A percentile compares a stretch with the other conserved stretches of the same genome.
phyloP scores from a whole-genome alignment of 1,284 basidiomycete genomes.

The Ceratorhiza oryzae-sativae region DNA sequence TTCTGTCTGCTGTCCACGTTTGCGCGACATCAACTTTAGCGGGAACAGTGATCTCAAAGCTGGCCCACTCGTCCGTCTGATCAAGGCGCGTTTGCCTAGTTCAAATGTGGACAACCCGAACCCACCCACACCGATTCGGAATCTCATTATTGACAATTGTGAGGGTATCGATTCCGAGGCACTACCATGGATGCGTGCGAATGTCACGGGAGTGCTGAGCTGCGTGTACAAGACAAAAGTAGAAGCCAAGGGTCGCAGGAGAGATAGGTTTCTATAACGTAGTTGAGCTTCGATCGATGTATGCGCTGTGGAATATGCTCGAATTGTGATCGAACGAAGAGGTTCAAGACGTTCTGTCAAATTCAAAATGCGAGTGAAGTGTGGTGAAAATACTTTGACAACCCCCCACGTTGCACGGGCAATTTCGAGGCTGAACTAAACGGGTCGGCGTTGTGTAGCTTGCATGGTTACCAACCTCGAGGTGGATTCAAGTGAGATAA shows the following conservation, averaged over 20 bases:
- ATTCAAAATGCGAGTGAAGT: no score
- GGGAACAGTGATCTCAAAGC: background rate
- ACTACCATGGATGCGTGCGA: slow-evolving; percentile 19
- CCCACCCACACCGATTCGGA: background rate
- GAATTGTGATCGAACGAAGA: no score
- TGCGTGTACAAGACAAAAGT: slow-evolving; percentile 12
- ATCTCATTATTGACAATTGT: slow-evolving; percentile 9
- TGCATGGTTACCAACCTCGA: no score
- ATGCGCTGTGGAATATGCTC: background rate
- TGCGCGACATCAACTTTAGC: slow-evolving; percentile 17
- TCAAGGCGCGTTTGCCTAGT: background rate
- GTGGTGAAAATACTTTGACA: no score
- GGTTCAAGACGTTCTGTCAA: no score
- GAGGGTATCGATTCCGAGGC: background rate
- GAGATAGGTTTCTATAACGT: slow-evolving; percentile 5
- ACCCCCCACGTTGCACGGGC: no score
- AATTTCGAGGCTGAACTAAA: no score
- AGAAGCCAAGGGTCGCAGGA: background rate
- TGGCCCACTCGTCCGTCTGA: background rate
- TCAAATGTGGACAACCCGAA: background rate
- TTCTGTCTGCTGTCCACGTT: background rate
- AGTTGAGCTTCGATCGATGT: background rate
- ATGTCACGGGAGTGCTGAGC: slow-evolving; percentile 9
- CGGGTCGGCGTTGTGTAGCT: no score
- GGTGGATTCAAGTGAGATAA: no score